phyloP scores from a whole-genome alignment of 306 rosid species.

The Alnus glutinosa region DNA sequence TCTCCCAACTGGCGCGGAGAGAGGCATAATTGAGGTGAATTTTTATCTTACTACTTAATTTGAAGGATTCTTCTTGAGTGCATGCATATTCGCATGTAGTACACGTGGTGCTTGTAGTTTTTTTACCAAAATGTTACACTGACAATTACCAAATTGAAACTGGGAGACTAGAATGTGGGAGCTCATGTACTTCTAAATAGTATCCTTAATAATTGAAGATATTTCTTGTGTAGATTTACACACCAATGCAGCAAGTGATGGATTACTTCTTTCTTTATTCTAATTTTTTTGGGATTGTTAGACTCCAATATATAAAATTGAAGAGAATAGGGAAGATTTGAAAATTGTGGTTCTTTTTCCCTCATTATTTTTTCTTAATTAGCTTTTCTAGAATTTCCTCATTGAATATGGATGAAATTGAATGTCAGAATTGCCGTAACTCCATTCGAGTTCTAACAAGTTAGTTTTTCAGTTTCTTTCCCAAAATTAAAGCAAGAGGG shows the following conservation, averaged over 20 bases:
- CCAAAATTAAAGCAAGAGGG: neutral
- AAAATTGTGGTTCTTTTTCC: neutral
- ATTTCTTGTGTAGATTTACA: neutral
- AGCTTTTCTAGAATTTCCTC: neutral
- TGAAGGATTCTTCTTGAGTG: slow-evolving; percentile 11
- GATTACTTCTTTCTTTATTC: neutral
- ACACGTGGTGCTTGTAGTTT: neutral
- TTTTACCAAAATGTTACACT: neutral
- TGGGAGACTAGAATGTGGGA: neutral
- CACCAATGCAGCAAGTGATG: neutral
- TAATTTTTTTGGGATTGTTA: neutral
- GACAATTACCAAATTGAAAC: neutral
- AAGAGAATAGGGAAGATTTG: neutral
- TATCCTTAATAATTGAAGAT: neutral
- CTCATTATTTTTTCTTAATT: neutral
- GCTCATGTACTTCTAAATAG: neutral
- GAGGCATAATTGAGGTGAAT: slow-evolving; percentile 95
- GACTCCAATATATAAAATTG: neutral
- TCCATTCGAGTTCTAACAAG: neutral
- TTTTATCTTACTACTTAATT: slow-evolving; percentile 21
- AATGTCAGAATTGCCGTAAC: neutral
- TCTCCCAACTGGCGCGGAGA: slow-evolving; percentile 94
- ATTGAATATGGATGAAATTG: too few relatives aligned
- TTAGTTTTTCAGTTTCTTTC: neutral
- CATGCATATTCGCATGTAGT: neutral